Evolutionary conservation across 2,329 filamentous ascomycete species (phyloP).

Genomic region (Akanthomyces lecanii): DNA sequence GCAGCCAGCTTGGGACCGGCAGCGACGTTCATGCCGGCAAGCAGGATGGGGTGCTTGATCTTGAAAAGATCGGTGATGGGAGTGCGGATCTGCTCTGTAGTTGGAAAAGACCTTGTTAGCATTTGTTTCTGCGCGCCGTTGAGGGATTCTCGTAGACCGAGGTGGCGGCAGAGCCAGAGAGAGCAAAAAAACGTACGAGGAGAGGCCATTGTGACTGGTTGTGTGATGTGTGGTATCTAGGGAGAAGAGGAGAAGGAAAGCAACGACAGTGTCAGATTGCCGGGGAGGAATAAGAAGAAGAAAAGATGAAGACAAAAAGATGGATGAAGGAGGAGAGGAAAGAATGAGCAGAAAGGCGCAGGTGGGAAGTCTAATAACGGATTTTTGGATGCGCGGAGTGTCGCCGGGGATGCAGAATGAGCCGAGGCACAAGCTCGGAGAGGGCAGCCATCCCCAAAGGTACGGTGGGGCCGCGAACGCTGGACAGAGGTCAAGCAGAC

Average conservation of each 20-base stretch:
- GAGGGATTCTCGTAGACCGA: background rate
- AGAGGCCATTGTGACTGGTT: slow-evolving; percentile 15
- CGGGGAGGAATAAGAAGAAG: slow-evolving; percentile 4
- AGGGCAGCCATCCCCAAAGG: background rate
- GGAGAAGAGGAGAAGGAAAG: background rate
- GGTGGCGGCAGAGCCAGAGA: background rate
- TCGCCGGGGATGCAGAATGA: slow-evolving; percentile 8
- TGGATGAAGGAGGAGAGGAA: slow-evolving; percentile 16
- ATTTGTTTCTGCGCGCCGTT: background rate
- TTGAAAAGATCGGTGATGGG: slow-evolving; percentile 91
- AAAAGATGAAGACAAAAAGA: slow-evolving; percentile 13
- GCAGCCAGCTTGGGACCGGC: slow-evolving; percentile 94
- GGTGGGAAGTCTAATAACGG: slow-evolving; percentile 13
- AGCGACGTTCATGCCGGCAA: slow-evolving; percentile 98
- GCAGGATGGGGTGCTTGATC: slow-evolving; percentile 93
- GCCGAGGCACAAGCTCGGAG: slow-evolving; percentile 16
- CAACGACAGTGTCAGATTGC: slow-evolving; percentile 3
- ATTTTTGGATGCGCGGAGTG: slow-evolving; percentile 8
- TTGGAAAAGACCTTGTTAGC: slow-evolving; percentile 14
- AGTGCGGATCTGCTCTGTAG: slow-evolving; percentile 66
- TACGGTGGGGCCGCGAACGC: background rate
- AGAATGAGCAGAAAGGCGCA: background rate
- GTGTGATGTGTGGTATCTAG: slow-evolving; percentile 4
- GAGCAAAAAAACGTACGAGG: slow-evolving; percentile 11
- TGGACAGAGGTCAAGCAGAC: background rate